Base-by-base conservation (phyloP, 2,329 filamentous ascomycete genomes). In the Aureobasidium vineae region DNA sequence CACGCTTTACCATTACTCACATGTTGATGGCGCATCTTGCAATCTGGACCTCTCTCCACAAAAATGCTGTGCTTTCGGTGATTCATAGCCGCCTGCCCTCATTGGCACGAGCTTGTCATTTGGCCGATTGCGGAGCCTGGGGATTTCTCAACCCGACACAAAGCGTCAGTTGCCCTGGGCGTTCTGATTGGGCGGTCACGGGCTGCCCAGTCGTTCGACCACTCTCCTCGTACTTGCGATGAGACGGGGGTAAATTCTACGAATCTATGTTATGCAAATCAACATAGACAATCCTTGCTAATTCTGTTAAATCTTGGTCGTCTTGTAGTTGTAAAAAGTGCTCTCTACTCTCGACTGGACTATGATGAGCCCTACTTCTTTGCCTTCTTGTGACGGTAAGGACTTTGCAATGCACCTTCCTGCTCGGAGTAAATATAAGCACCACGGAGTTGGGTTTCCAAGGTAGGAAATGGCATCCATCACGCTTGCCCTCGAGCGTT, bases 21-120 rank as follows among this genome's bases (percentile, higher is more conserved):
- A n/a, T n/a, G 8, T 33, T 43, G 33, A 49, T 54, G 19, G 15
- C 36, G 23, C 38, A 45, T 45, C 36, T 40, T 19, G 36, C 59
- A 54, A 53, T 54, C 61, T 64, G 36, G 38, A 45, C 61, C 59
- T 63, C 43, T 61, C 59, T 63, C 59, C 59, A 63, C 59, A 63
- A 36, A 36, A 52, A 28, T 49, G 28, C 41, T 40, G 40, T 47
- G 57, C 45, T 52, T 23, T 50, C 59, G 45, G 49, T 64, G 61
- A 64, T 54, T 64, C 61, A 64, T 54, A 15, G 19, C 57, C n/a
- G 41, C 13, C 45, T 38, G 31, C 57, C 57, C 59, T 63, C 21
- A 10, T 61, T 63, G 59, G 59, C 23, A n/a, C 45, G 59, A 61
- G 57, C 57, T 38, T 49, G 19, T 15, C 16, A 16, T 10, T 26